Evolutionary conservation across 768 basidiomycete species (phyloP).

Genomic region (Lyophyllum decastes): DNA sequence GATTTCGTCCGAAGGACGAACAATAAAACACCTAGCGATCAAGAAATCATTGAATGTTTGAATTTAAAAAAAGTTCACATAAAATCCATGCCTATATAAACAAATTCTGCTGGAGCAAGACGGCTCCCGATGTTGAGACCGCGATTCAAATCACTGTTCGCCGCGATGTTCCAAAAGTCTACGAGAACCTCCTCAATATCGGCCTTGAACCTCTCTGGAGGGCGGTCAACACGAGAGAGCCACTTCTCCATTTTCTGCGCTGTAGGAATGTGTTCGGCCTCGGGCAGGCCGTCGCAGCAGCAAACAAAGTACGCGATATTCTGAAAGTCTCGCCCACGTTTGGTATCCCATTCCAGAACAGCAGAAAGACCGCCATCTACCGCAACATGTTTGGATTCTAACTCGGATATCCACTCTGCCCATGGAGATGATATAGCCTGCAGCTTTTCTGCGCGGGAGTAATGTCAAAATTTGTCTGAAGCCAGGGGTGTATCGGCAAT

Average conservation of each 20-base stretch:
- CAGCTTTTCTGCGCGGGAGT: slow-evolving; percentile 59
- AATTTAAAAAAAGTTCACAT: slow-evolving; percentile 29
- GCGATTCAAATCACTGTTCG: slow-evolving; percentile 34
- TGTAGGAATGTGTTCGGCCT: slow-evolving; percentile 50
- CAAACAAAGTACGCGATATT: slow-evolving; percentile 70
- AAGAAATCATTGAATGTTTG: background rate
- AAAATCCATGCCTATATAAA: slow-evolving; percentile 68
- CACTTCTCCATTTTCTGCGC: slow-evolving; percentile 58
- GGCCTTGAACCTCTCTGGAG: slow-evolving; percentile 48
- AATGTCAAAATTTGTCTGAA: background rate
- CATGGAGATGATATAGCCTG: slow-evolving; percentile 76
- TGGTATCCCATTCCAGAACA: slow-evolving; percentile 62
- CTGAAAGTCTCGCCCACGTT: slow-evolving; percentile 77
- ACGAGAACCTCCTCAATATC: slow-evolving; percentile 55
- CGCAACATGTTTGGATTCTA: slow-evolving; percentile 60
- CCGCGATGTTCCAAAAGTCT: slow-evolving; percentile 57
- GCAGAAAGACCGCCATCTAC: slow-evolving; percentile 58
- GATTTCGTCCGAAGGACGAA: slow-evolving; percentile 50
- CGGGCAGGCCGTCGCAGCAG: slow-evolving; percentile 60
- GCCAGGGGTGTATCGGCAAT: slow-evolving; percentile 8
- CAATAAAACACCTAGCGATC: slow-evolving; percentile 60
- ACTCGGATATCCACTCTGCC: slow-evolving; percentile 63
- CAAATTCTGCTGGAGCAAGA: slow-evolving; percentile 75
- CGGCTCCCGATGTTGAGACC: slow-evolving; percentile 60
- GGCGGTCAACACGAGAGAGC: slow-evolving; percentile 42